Conservation (phyloP, 1,284 basidiomycete species). For the Pseudozyma thailandica region DNA sequence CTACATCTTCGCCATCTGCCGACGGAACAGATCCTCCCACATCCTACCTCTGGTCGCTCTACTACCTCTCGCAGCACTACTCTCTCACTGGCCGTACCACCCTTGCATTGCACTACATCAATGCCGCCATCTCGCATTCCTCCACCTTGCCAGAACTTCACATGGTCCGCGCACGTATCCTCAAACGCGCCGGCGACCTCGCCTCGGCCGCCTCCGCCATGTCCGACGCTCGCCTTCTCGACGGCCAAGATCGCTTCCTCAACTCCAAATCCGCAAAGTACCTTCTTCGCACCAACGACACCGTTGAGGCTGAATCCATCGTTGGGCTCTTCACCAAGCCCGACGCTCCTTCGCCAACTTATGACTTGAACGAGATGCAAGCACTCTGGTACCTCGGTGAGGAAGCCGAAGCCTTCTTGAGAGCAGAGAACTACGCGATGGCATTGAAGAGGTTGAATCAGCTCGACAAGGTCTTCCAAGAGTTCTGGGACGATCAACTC, state of each 20-base stretch:
- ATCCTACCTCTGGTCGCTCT: slow-evolving; percentile 91
- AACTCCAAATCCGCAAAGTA: slow-evolving; percentile 97
- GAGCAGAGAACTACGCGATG: slow-evolving; percentile 77
- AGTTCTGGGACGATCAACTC: slow-evolving; percentile 94
- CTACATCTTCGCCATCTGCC: slow-evolving; percentile 12
- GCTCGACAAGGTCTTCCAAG: slow-evolving; percentile 84
- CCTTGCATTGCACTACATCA: slow-evolving; percentile 77
- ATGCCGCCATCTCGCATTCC: slow-evolving; percentile 80
- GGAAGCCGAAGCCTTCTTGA: slow-evolving; percentile 79
- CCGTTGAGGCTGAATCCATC: slow-evolving; percentile 71
- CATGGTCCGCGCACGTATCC: slow-evolving; percentile 82
- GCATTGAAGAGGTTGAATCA: slow-evolving; percentile 88
- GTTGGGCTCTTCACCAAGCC: slow-evolving; percentile 65
- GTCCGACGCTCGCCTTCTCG: slow-evolving; percentile 84
- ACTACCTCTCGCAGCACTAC: slow-evolving; percentile 92
- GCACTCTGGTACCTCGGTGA: slow-evolving; percentile 87
- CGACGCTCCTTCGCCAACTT: slow-evolving; percentile 75
- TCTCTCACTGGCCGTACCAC: slow-evolving; percentile 71
- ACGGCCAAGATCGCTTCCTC: slow-evolving; percentile 94
- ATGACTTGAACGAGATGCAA: slow-evolving; percentile 96
- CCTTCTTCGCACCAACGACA: slow-evolving; percentile 77
- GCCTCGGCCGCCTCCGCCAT: slow-evolving; percentile 79
- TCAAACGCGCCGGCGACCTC: slow-evolving; percentile 87
- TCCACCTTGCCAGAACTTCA: slow-evolving; percentile 93
- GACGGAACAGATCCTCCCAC: slow-evolving; percentile 76